phyloP scores from a whole-genome alignment of 2,329 filamentous ascomycete species.

The Exophiala aquamarina region DNA sequence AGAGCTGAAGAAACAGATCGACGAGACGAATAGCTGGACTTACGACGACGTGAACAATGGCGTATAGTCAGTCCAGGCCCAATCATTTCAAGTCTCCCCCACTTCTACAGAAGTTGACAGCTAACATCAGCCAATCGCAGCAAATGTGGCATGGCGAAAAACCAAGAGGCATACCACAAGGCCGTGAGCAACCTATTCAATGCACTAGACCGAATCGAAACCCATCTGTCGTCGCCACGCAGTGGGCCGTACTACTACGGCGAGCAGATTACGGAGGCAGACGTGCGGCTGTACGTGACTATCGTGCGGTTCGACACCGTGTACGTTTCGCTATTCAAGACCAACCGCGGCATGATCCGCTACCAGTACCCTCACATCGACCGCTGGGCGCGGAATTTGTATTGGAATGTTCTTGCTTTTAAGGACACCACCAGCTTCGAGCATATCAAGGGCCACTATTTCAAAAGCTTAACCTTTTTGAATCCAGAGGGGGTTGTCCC shows the following conservation, averaged over 20 bases:
- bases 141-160: constrained; percentile 71
- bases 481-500: constrained; percentile 19
- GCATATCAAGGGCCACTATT: constrained; percentile 21
- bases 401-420: constrained; percentile 44
- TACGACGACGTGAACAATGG: constrained; percentile 62
- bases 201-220: constrained; percentile 70
- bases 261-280: constrained; percentile 70
- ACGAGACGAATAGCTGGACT: constrained; percentile 72
- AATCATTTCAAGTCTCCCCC: too few species aligned
- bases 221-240: constrained; percentile 53
- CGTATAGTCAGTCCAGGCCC: constrained; percentile 27
- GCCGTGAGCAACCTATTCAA: constrained; percentile 69
- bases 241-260: constrained; percentile 69
- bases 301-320: constrained; percentile 67
- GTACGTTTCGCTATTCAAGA: constrained; percentile 81
- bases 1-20: constrained; percentile 62
- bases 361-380: constrained; percentile 55
- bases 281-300: constrained; percentile 69
- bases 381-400: constrained; percentile 45
- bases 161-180: constrained; percentile 71
- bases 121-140: too few species aligned
- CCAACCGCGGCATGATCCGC: constrained; percentile 62
- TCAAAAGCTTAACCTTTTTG: constrained; percentile 10
- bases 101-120: too few species aligned
- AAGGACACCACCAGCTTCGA: constrained; percentile 44